Evolutionary conservation across 495 filamentous ascomycete species (phyloP).

Genomic region (Cenococcum geophilum): DNA sequence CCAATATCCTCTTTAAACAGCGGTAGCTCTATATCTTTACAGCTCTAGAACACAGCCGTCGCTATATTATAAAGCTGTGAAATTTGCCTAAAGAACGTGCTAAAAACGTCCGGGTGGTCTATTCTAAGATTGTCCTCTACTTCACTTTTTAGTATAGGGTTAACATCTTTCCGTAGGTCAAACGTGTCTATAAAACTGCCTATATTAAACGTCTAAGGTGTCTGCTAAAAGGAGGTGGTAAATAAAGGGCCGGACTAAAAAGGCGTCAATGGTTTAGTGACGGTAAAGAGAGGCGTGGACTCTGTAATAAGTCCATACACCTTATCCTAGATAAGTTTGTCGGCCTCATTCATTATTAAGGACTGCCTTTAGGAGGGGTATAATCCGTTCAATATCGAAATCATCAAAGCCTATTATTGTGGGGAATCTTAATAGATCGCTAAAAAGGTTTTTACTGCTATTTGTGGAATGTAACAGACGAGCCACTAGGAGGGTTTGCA

Average conservation of each 20-base stretch:
- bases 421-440: constrained; percentile 12
- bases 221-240: constrained; percentile 25
- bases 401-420: constrained; percentile 2
- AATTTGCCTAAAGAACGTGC: constrained; percentile 22
- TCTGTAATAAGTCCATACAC: constrained; percentile 15
- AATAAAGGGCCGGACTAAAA: constrained; percentile 9
- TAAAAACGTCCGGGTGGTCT: constrained; percentile 17
- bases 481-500: constrained; percentile 17
- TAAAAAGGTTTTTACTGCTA: constrained; percentile 14
- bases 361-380: constrained; percentile 16
- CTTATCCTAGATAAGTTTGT: constrained; percentile 13
- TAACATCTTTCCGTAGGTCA: constrained; percentile 19
- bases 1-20: constrained; percentile 22
- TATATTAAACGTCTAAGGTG: constrained; percentile 19
- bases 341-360: constrained; percentile 14
- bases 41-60: constrained; percentile 19
- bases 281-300: background rate
- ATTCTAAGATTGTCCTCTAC: constrained; percentile 24
- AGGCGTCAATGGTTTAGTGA: constrained; percentile 15
- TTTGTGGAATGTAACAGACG: constrained; percentile 12
- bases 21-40: constrained; percentile 18
- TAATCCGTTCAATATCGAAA: constrained; percentile 13
- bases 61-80: constrained; percentile 20
- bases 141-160: constrained; percentile 22
- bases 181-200: constrained; percentile 22